A percentile compares a stretch with the other conserved stretches of the same genome.
These are phyloP conservation scores for Pythium dissimile DNA, from an alignment of 352 stramenopile species.

Conservation along the genomic window DNA sequence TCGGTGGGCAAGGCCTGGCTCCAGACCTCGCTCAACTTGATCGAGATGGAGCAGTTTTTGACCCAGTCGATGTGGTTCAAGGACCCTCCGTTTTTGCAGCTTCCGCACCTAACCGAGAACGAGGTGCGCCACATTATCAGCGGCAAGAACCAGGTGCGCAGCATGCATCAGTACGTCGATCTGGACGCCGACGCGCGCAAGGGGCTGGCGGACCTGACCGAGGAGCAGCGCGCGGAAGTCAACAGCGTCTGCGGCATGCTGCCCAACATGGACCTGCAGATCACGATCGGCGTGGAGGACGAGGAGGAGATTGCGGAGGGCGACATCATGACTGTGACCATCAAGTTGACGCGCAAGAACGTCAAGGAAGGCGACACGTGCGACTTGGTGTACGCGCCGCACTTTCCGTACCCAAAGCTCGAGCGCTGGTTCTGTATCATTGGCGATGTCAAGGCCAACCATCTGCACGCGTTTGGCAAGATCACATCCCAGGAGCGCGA, in stretches of 20 bases:
- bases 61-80: conserved; percentile 96
- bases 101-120: conserved; percentile 85
- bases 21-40: conserved; percentile 93
- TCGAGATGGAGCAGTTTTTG: conserved; percentile 97
- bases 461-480: conserved; percentile 96
- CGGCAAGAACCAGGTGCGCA: conserved; percentile 90
- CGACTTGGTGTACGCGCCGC: conserved; percentile 94
- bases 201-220: conserved; percentile 88
- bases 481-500: conserved; percentile 90
- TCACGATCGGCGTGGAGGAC: conserved; percentile 88
- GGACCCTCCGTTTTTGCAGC: conserved; percentile 88
- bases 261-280: conserved; percentile 92
- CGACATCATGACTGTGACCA: conserved; percentile 97
- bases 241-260: conserved; percentile 92
- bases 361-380: conserved; percentile 93
- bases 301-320: conserved; percentile 97
- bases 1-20: conserved; percentile 95
- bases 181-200: conserved; percentile 91
- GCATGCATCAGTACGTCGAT: conserved; percentile 93
- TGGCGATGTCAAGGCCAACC: conserved; percentile 90
- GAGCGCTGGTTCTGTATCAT: conserved; percentile 98
- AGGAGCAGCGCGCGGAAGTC: conserved; percentile 92
- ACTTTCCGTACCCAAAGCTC: conserved; percentile 94
- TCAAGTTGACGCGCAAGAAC: conserved; percentile 97
- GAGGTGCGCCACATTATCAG: conserved; percentile 92